Percentiles rank a stretch among this genome's conserved stretches.
These are phyloP conservation scores for Yarrowia alimentaria DNA, from an alignment of 805 yeast genomes.

Conservation along the genomic window DNA sequence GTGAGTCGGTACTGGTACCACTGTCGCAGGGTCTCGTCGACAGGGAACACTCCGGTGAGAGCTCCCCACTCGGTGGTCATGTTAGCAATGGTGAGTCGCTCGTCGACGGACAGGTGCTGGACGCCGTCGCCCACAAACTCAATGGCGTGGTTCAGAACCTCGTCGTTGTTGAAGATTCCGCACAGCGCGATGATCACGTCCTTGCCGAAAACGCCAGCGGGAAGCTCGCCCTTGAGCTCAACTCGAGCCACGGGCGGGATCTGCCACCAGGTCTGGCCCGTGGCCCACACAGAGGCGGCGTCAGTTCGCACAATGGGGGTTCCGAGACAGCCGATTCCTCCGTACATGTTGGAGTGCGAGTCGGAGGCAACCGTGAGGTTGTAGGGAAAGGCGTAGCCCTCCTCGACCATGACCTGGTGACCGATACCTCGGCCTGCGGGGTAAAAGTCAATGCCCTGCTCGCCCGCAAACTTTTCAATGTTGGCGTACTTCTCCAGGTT, in stretches of 20 bases:
- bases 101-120: conserved; percentile 67
- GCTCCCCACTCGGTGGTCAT: conserved; percentile 99
- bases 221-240: conserved; percentile 76
- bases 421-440: conserved; percentile 99
- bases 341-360: conserved; percentile 96
- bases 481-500: conserved; percentile 83
- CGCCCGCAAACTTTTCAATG: conserved; percentile 83
- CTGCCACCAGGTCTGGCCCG: conserved; percentile 99
- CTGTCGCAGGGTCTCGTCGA: conserved; percentile 70
- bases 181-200: conserved; percentile 96
- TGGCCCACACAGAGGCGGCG: conserved; percentile 99
- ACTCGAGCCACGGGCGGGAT: conserved; percentile 98
- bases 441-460: conserved; percentile 92
- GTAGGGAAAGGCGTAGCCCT: conserved; percentile 95
- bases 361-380: conserved; percentile 95
- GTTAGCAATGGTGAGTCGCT: conserved; percentile 88
- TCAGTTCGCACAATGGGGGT: conserved; percentile 98
- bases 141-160: conserved; percentile 89
- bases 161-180: conserved; percentile 87
- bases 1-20: conserved; percentile 71
- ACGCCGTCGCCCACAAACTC: conserved; percentile 88
- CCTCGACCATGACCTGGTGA: conserved; percentile 98
- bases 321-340: conserved; percentile 94
- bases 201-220: conserved; percentile 88
- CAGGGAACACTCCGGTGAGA: conserved; percentile 94